Conservation (phyloP, 495 filamentous ascomycete genomes). For the Bacidia rubella region DNA sequence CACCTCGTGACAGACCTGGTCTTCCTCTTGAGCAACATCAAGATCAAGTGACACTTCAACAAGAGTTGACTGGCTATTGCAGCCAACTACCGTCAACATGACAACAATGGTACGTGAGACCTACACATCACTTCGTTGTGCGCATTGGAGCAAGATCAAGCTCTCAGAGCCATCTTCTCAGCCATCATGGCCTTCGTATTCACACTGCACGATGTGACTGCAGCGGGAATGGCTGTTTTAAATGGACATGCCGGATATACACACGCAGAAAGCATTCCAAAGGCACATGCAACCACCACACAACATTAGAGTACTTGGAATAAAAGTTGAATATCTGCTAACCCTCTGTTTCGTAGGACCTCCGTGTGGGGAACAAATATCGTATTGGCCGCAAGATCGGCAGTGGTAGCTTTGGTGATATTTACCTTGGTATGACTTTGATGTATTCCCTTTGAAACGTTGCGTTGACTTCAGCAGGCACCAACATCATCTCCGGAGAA, state of each 20-base stretch:
- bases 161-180: background rate
- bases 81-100: slow-evolving; percentile 26
- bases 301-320: background rate
- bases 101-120: slow-evolving; percentile 38
- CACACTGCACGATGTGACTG: slow-evolving; percentile 7
- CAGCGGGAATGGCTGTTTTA: slow-evolving; percentile 7
- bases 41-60: slow-evolving; percentile 18
- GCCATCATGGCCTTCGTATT: background rate
- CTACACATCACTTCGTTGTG: slow-evolving; percentile 16
- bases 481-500: slow-evolving; percentile 99
- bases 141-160: background rate
- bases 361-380: slow-evolving; percentile 99
- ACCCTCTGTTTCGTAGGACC: slow-evolving; percentile 50
- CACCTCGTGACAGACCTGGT: background rate
- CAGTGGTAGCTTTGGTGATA: slow-evolving; percentile 96
- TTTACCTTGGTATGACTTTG: slow-evolving; percentile 68
- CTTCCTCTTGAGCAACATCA: background rate
- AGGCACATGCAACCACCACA: slow-evolving; percentile 1
- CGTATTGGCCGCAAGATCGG: slow-evolving; percentile 99
- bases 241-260: background rate
- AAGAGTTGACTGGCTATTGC: slow-evolving; percentile 1
- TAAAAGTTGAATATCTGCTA: slow-evolving; percentile 18
- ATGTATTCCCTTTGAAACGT: background rate
- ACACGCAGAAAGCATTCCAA: slow-evolving; percentile 4
- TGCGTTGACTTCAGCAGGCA: slow-evolving; percentile 40